Percentiles rank a stretch among this genome's conserved stretches.
phyloP scores from a whole-genome alignment of 169 alveolate species.

The Plasmodium coatneyi region DNA sequence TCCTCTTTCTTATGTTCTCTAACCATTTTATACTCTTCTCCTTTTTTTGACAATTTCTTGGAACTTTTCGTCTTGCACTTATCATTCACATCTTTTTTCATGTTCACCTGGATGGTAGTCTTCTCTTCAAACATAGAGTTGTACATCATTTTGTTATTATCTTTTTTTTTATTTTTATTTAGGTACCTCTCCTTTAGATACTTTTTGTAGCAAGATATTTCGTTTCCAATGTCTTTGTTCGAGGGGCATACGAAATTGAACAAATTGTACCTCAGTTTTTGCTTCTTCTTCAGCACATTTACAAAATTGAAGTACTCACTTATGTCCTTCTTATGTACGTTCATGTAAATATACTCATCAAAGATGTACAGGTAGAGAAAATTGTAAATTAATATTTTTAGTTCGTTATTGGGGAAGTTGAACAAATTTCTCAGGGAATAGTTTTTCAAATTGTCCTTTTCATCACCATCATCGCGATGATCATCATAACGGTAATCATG shows the following conservation, averaged over 20 bases:
- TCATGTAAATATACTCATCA: constrained; percentile 61
- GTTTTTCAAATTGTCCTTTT: not conserved
- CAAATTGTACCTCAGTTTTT: constrained; percentile 44
- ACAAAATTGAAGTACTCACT: constrained; percentile 65
- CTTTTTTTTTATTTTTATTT: constrained; percentile 56
- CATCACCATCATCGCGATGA: not conserved
- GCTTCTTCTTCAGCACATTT: constrained; percentile 52
- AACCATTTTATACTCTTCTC: not conserved
- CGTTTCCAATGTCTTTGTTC: constrained; percentile 43
- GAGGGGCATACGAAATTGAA: constrained; percentile 22
- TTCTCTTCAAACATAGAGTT: constrained; percentile 34
- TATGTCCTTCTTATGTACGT: constrained; percentile 69
- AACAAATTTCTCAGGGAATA: constrained; percentile 19
- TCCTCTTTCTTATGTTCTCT: constrained; percentile 16
- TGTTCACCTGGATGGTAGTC: constrained; percentile 8
- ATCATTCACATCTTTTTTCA: constrained; percentile 37
- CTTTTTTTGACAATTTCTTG: constrained; percentile 2
- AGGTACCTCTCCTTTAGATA: constrained; percentile 49
- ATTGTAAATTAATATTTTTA: constrained; percentile 57
- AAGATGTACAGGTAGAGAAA: constrained; percentile 45
- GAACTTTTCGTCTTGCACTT: constrained; percentile 5
- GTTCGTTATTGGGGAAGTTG: constrained; percentile 47
- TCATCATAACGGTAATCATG: not conserved
- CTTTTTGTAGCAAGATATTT: constrained; percentile 39
- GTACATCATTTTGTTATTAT: constrained; percentile 30